Percentiles rank a stretch among this genome's conserved stretches.
Evolutionary conservation across 306 rosid genomes (phyloP).

Genomic region (Vigna radiata): DNA sequence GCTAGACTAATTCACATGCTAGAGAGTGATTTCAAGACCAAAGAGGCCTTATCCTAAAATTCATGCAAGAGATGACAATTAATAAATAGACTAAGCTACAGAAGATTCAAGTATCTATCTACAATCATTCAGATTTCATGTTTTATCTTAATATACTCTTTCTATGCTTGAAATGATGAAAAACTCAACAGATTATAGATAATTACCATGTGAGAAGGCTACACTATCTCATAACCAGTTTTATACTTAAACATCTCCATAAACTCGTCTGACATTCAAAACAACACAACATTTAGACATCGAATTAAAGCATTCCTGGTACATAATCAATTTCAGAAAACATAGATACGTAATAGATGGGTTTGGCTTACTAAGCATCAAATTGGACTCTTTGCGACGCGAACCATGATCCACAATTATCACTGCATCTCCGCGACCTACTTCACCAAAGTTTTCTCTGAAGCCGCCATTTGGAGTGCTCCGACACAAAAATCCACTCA

Average conservation of each 20-base stretch:
- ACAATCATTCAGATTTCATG: slow-evolving; percentile 25
- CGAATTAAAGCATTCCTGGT: slow-evolving; percentile 12
- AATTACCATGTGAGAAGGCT: slow-evolving; percentile 93
- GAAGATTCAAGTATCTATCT: slow-evolving; percentile 20
- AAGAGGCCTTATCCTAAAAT: slow-evolving; percentile 1
- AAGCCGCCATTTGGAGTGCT: slow-evolving; percentile 49
- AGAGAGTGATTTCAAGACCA: not conserved
- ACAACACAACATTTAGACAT: slow-evolving; percentile 15
- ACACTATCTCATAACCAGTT: slow-evolving; percentile 85
- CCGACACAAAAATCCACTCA: slow-evolving; percentile 45
- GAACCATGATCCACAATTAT: slow-evolving; percentile 96
- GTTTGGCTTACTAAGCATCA: slow-evolving; percentile 79
- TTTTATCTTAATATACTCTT: slow-evolving; percentile 4
- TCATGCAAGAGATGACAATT: not conserved
- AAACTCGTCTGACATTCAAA: slow-evolving; percentile 73
- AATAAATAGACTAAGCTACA: not conserved
- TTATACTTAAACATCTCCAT: slow-evolving; percentile 77
- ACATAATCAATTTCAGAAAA: slow-evolving; percentile 1
- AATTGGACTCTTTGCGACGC: slow-evolving; percentile 86
- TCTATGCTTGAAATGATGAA: not conserved
- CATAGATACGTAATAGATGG: not conserved
- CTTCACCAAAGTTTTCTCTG: slow-evolving; percentile 43
- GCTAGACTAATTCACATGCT: not conserved
- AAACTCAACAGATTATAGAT: slow-evolving; percentile 17
- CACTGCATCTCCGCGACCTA: slow-evolving; percentile 67